Evolutionary conservation across 1,139 yeast species (phyloP).

Genomic region (Pichia sp.): DNA sequence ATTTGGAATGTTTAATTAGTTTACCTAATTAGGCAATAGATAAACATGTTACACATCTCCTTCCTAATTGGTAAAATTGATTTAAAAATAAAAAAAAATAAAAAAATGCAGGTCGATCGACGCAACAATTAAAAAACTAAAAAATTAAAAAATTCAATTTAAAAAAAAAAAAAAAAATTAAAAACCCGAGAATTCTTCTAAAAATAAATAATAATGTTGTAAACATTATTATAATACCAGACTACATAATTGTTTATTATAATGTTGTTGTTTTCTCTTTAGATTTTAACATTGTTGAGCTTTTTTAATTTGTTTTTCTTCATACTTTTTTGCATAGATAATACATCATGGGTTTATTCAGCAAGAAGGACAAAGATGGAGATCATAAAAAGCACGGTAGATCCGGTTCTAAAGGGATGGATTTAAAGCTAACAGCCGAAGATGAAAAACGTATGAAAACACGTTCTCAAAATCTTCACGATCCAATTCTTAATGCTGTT

Average conservation of each 20-base stretch:
- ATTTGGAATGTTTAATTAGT: neutral
- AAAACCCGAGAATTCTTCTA: no score
- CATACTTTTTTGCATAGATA: neutral
- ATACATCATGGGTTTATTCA: constrained; percentile 27
- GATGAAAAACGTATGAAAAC: constrained; percentile 50
- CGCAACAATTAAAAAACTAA: neutral
- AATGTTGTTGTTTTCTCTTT: no score
- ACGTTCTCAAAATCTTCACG: constrained; percentile 64
- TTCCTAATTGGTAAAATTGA: neutral
- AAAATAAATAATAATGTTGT: no score
- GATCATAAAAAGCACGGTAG: constrained; percentile 18
- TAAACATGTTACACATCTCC: neutral
- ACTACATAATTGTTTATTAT: no score
- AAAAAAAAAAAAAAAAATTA: no score
- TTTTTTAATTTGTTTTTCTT: neutral
- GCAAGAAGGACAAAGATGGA: constrained; percentile 18
- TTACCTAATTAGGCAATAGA: constrained; percentile 6
- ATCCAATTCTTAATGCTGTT: constrained; percentile 85
- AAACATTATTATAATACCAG: no score
- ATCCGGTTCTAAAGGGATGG: constrained; percentile 17
- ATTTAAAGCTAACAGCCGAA: constrained; percentile 37
- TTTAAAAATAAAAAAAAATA: neutral
- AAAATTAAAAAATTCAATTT: no score
- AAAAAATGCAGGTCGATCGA: neutral
- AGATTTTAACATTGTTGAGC: neutral